Base-by-base conservation (phyloP, 169 alveolate species). In the Theileria orientalis region DNA sequence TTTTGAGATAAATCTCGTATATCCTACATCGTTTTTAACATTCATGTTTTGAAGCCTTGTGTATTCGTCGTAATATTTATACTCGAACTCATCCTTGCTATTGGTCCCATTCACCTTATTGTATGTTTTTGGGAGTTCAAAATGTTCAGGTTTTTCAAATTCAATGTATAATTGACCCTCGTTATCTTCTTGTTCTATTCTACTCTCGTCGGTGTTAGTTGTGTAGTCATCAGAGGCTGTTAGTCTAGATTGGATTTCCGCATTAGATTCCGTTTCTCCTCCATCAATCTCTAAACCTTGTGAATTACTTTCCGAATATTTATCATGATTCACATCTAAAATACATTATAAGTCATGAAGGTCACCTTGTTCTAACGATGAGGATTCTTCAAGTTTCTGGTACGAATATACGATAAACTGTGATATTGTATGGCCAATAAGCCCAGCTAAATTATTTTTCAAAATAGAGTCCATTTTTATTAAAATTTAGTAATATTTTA, bases 1-100 rank as follows among this genome's bases (percentile, higher is more conserved):
- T 23, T 25, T 35, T 19, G 29, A 0, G 13, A 68, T 8, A 25
- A 68, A 35, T 29, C 49, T 68, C 7, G 14, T 68, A 40, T 68
- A 51, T 68, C 41, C 72, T 27, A 54, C 76, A 68, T 68, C 56
- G 56, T 68, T 52, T 54, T 68, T 68, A 19, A 9, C 30, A 33
- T 30, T 68, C 40, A 40, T 44, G 30, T 44, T 68, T 27, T 35
- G 7, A 9, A 35, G n/a, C 74, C 23, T 57, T 16, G 69, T 35
- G 23, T 49, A 46, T 64, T 64, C 74, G n/a, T 64, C 27, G 61
- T 64, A 64, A n/a, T 64, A 64, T 2, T 14, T 32, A 8, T 19
- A n/a, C 29, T 64, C 61, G 44, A 37, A 9, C 23, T 7, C 35
- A 59, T 27, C 40, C 57, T 37, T 30, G 7, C 25, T 0, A 9